Percentiles rank a stretch among this genome's conserved stretches.
Evolutionary conservation across 768 basidiomycete species (phyloP).

Genomic region (Coprinopsis marcescibilis): DNA sequence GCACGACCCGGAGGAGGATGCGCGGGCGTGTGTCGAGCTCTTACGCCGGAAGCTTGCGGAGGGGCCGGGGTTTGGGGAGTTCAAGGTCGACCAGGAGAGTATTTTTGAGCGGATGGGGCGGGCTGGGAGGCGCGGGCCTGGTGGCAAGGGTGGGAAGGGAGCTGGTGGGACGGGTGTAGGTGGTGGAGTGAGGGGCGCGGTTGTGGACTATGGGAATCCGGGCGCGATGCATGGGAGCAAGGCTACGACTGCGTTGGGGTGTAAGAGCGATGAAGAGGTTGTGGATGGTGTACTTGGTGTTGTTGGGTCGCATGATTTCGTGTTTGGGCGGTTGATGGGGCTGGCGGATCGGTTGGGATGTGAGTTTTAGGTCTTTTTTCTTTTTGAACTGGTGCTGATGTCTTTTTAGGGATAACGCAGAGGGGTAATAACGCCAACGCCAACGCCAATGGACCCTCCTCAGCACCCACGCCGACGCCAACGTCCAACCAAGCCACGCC

Average conservation of each 20-base stretch:
- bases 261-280: conserved; percentile 73
- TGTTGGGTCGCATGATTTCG: conserved; percentile 66
- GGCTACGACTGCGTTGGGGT: conserved; percentile 71
- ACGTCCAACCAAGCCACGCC: conserved; percentile 18
- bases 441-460: conserved; percentile 18
- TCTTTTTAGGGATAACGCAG: conserved; percentile 52
- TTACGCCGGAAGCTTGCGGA: conserved; percentile 74
- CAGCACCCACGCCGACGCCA: conserved; percentile 29
- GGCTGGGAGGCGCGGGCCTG: conserved; percentile 29
- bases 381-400: background rate
- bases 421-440: conserved; percentile 41
- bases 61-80: conserved; percentile 81
- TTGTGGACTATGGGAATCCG: conserved; percentile 85
- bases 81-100: conserved; percentile 76
- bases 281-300: conserved; percentile 59
- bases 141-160: conserved; percentile 33
- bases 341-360: conserved; percentile 81
- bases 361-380: conserved; percentile 31
- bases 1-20: conserved; percentile 95
- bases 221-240: conserved; percentile 80
- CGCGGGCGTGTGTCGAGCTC: conserved; percentile 80
- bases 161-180: no score
- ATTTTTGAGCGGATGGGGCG: conserved; percentile 84
- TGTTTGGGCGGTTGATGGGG: conserved; percentile 79
- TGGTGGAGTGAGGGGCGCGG: conserved; percentile 56